Evolutionary conservation across 768 basidiomycete genomes (phyloP).

Genomic region (Russula compacta): DNA sequence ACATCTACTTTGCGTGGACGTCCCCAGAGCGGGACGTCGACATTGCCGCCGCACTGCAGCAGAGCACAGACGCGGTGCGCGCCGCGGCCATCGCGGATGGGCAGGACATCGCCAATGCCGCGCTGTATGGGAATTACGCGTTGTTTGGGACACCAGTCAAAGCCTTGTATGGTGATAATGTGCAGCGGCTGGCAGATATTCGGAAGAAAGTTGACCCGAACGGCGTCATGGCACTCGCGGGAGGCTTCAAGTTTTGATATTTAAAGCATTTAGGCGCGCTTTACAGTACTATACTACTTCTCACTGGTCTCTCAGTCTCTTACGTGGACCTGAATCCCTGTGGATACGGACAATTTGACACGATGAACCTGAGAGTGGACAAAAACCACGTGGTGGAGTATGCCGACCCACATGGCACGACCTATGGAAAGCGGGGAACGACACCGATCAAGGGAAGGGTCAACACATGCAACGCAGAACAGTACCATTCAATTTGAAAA

Average conservation of each 20-base stretch:
- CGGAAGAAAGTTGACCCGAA: slow-evolving; percentile 9
- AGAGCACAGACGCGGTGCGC: neutral
- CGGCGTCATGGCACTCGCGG: slow-evolving; percentile 20
- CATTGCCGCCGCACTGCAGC: neutral
- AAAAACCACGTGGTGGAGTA: no score
- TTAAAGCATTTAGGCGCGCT: neutral
- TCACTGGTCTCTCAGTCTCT: no score
- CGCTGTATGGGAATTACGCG: slow-evolving; percentile 21
- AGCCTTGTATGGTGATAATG: slow-evolving; percentile 16
- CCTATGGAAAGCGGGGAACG: no score
- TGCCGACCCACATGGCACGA: no score
- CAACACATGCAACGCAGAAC: no score
- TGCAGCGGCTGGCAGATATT: slow-evolving; percentile 13
- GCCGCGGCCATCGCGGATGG: slow-evolving; percentile 13
- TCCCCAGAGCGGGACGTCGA: neutral
- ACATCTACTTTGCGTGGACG: slow-evolving; percentile 17
- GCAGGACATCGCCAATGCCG: slow-evolving; percentile 10
- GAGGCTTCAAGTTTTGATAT: slow-evolving; percentile 20
- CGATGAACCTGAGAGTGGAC: no score
- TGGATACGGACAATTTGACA: no score
- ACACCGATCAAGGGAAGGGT: no score
- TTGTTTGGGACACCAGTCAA: slow-evolving; percentile 10
- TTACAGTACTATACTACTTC: no score
- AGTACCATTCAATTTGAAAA: no score
- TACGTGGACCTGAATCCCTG: neutral